A percentile compares a stretch with the other conserved stretches of the same genome.
phyloP scores from a whole-genome alignment of 345 rosid species.

The Eucalyptus rudis region DNA sequence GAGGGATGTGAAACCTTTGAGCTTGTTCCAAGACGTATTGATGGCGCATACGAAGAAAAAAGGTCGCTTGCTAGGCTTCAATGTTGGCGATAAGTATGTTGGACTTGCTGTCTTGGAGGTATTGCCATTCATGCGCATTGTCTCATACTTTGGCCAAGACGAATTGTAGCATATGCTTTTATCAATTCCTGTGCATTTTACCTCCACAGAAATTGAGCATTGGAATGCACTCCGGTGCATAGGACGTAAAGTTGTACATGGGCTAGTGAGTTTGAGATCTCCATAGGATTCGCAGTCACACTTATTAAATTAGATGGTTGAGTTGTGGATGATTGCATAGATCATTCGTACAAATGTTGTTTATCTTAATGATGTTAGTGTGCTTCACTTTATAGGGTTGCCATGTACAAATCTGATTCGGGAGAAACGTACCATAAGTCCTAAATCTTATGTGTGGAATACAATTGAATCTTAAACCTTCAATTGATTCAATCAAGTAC shows the following conservation, averaged over 20 bases:
- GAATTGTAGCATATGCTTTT: neutral
- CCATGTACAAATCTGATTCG: neutral
- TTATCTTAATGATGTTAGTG: neutral
- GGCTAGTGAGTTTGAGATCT: neutral
- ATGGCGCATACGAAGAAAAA: slow-evolving; percentile 15
- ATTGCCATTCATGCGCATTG: neutral
- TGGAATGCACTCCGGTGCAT: neutral
- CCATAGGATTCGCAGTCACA: neutral
- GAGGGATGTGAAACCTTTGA: slow-evolving; percentile 57
- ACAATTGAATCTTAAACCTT: neutral
- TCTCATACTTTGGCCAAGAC: neutral
- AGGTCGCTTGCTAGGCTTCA: slow-evolving; percentile 67
- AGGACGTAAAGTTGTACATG: neutral
- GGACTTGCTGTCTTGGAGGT: slow-evolving; percentile 83
- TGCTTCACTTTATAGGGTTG: neutral
- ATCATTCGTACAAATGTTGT: neutral
- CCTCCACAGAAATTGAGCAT: neutral
- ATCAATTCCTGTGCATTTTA: neutral
- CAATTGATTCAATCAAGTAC: neutral
- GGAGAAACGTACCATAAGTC: neutral
- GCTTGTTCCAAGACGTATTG: slow-evolving; percentile 34
- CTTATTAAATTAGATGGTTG: neutral
- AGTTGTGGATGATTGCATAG: neutral
- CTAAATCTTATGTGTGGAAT: neutral
- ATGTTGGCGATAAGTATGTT: slow-evolving; percentile 88